phyloP scores from a whole-genome alignment of 2,329 filamentous ascomycete genomes.

The Apiospora malaysiana region DNA sequence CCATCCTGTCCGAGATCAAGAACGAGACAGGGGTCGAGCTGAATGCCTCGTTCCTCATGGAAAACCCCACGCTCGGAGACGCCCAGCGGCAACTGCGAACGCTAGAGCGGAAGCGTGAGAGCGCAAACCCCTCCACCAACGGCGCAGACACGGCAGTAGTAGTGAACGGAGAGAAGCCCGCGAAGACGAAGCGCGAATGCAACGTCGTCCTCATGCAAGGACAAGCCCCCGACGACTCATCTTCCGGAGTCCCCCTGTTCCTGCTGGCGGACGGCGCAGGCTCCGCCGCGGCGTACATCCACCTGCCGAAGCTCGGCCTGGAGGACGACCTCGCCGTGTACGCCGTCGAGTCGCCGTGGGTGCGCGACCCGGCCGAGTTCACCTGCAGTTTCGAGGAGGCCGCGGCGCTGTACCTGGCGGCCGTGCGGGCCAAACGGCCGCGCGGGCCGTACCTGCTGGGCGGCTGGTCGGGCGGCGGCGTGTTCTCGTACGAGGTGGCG shows the following conservation, averaged over 20 bases:
- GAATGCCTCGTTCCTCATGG: constrained; percentile 22
- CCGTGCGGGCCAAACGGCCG: constrained; percentile 52
- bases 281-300: constrained; percentile 47
- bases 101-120: no score
- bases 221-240: no score
- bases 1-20: constrained; percentile 14
- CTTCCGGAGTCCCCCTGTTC: no score
- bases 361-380: constrained; percentile 27
- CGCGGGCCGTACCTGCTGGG: constrained; percentile 54
- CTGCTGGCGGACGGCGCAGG: constrained; percentile 53
- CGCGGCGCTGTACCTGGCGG: constrained; percentile 45
- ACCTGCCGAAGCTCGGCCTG: constrained; percentile 41
- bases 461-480: constrained; percentile 60
- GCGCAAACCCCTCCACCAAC: no score
- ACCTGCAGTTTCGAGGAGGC: constrained; percentile 31
- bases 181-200: background rate
- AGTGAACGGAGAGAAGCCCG: no score
- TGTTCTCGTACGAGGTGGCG: constrained; percentile 52
- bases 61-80: constrained; percentile 13
- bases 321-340: constrained; percentile 41
- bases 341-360: constrained; percentile 48
- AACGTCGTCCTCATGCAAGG: constrained; percentile 29
- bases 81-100: background rate
- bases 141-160: no score
- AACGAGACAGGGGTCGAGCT: constrained; percentile 17